Percentiles rank a stretch among this genome's conserved stretches.
Conservation (phyloP, 2,329 filamentous ascomycete genomes). For the Colletotrichum aenigma region DNA sequence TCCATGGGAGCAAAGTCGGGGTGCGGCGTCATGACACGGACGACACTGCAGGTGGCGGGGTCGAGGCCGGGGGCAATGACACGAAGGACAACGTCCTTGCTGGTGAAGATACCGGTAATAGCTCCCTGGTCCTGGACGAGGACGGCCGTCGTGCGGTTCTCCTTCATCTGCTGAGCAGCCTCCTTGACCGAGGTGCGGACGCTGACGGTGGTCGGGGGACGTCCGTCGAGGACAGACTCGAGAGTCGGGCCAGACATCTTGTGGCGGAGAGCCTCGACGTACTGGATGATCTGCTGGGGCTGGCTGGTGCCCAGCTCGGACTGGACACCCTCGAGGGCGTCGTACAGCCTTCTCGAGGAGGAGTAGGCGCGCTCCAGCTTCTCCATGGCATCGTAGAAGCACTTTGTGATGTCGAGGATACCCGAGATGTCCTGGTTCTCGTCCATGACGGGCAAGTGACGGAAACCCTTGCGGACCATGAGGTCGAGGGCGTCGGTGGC, state of each 20-base stretch:
- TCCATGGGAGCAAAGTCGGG: conserved; percentile 98
- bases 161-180: conserved; percentile 94
- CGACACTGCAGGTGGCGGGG: conserved; percentile 93
- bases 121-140: conserved; percentile 95
- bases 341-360: conserved; percentile 97
- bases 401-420: conserved; percentile 98
- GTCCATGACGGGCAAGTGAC: conserved; percentile 98
- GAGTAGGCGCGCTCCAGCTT: conserved; percentile 97
- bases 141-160: conserved; percentile 96
- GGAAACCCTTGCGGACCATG: conserved; percentile 98
- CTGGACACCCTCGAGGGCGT: conserved; percentile 96
- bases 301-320: conserved; percentile 95
- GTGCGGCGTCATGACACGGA: conserved; percentile 98
- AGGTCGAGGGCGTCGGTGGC: conserved; percentile 96
- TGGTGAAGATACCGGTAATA: conserved; percentile 99
- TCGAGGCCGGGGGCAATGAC: conserved; percentile 97
- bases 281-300: conserved; percentile 98
- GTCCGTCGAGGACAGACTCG: conserved; percentile 89
- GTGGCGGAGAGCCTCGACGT: conserved; percentile 90
- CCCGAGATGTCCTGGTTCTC: conserved; percentile 99
- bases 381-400: conserved; percentile 99
- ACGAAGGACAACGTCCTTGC: conserved; percentile 97
- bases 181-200: conserved; percentile 97
- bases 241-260: conserved; percentile 99
- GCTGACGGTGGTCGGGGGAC: conserved; percentile 92